Percentiles rank a stretch among this genome's conserved stretches.
phyloP scores from a whole-genome alignment of 164 flowering plant species.

The Akebia trifoliata region DNA sequence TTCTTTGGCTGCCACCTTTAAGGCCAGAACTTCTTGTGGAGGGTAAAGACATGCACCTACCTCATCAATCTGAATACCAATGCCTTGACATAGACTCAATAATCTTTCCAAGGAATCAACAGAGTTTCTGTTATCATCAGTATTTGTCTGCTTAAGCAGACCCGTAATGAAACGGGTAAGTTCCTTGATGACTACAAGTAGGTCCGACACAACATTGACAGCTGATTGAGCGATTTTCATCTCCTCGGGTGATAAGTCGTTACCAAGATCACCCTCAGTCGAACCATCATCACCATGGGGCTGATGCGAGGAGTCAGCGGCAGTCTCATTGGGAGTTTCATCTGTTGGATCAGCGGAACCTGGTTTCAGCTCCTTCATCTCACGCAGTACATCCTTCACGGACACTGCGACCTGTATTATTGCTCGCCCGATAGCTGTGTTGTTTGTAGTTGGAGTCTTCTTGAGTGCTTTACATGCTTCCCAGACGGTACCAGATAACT shows the following conservation, averaged over 20 bases:
- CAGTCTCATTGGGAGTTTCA: constrained; percentile 22
- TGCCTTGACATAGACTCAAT: constrained; percentile 47
- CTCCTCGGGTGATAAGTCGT: constrained; percentile 70
- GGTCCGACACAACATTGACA: constrained; percentile 43
- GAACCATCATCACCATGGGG: constrained; percentile 30
- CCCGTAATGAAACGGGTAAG: constrained; percentile 66
- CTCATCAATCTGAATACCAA: constrained; percentile 75
- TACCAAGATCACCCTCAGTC: constrained; percentile 55
- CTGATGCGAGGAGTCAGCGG: constrained; percentile 17
- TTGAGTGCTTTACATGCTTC: constrained; percentile 76
- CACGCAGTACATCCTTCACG: constrained; percentile 86
- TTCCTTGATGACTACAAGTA: constrained; percentile 56
- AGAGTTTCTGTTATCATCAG: constrained; percentile 18
- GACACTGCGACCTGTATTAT: constrained; percentile 79
- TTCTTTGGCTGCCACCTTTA: constrained; percentile 38
- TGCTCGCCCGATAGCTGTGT: constrained; percentile 76
- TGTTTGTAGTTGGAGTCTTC: constrained; percentile 69
- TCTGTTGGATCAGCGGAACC: constrained; percentile 27
- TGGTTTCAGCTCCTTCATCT: constrained; percentile 84
- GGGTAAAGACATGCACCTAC: constrained; percentile 90
- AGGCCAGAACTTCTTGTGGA: constrained; percentile 64
- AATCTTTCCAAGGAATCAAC: constrained; percentile 63
- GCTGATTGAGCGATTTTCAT: constrained; percentile 64
- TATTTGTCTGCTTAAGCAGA: constrained; percentile 42
- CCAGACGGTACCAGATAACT: constrained; percentile 71